Evolutionary conservation across 768 basidiomycete species (phyloP).

Genomic region (Kwoniella newhampshirensis): DNA sequence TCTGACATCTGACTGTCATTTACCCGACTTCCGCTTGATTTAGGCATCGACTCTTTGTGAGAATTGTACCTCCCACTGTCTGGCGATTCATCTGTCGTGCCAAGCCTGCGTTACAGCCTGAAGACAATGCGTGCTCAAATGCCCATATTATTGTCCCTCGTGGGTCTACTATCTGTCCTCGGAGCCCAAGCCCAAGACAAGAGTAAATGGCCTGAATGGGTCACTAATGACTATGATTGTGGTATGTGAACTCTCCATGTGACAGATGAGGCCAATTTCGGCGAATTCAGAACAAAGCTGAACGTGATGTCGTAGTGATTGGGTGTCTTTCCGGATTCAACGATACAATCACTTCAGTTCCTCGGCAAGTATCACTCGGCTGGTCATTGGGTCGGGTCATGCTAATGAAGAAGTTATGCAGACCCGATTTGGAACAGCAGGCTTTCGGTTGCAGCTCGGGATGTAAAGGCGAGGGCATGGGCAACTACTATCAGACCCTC

Average conservation of each 20-base stretch:
- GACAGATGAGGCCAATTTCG: neutral
- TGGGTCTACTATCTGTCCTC: neutral
- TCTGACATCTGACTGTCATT: too few relatives aligned
- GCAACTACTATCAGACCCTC: constrained; percentile 19
- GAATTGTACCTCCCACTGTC: too few relatives aligned
- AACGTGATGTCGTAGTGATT: constrained; percentile 13
- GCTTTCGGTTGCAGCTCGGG: constrained; percentile 13
- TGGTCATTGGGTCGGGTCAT: too few relatives aligned
- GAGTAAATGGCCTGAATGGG: constrained; percentile 16
- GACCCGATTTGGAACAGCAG: constrained; percentile 8
- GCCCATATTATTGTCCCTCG: neutral
- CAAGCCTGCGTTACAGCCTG: too few relatives aligned
- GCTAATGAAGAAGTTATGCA: too few relatives aligned
- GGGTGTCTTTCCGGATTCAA: constrained; percentile 24
- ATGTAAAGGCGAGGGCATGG: constrained; percentile 13
- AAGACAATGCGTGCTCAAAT: too few relatives aligned
- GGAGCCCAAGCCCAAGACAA: constrained; percentile 9
- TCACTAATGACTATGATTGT: constrained; percentile 30
- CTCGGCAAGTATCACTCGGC: constrained; percentile 11
- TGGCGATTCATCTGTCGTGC: too few relatives aligned
- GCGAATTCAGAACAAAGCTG: neutral
- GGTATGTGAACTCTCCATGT: constrained; percentile 10
- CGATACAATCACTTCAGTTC: constrained; percentile 16
- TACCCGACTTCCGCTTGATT: too few relatives aligned
- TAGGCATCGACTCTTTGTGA: too few relatives aligned